Evolutionary conservation across 2,329 filamentous ascomycete genomes (phyloP), one percentile per base, ranked within the genome.

Genomic region (Massarina eburnea): DNA sequence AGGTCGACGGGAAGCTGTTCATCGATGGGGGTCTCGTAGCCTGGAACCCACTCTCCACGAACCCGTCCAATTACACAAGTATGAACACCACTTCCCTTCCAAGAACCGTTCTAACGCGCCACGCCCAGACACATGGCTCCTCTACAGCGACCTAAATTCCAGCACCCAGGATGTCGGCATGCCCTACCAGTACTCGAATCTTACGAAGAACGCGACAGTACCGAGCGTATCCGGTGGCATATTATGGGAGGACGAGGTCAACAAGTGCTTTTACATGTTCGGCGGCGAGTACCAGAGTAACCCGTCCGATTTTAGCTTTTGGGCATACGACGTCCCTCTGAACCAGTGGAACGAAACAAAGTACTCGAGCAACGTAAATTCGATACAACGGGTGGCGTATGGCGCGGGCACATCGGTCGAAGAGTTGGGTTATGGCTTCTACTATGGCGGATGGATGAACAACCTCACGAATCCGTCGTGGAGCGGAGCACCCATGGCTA

Each of bases 181-280:
- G 73, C 83, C 82, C 3, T 71, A 74, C 33, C 73, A 83, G 22
- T 73, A 80, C 45, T 74, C 76, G 29, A 81, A 84, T 45, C 71
- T 85, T 8, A 78, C 76, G 29, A 86, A 85, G 61, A 81, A 83
- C 48, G 68, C 68, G 14, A 74, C 76, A 3, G 72, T 85, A n/a
- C 83, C 83, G 0, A 68, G 71, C 48, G 67, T 78, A 7, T 66
- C 68, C 34, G 73, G 76, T 20, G 76, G 75, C 9, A 61, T 77
- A 3, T 67, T 85, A 10, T 86, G 82, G 82, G 71, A 76, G 7
- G 83, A 86, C 59, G 71, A 76, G 20, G 73, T 82, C 30, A 86
- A 86, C 67, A 84, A 84, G 59, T 73, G 77, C 34, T 76, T 86
- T 39, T 85, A 83, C 59, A 71, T 82, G 2, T 86, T 80, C 56